A percentile compares a stretch with the other conserved stretches of the same genome.
Evolutionary conservation across 345 rosid species (phyloP).

Genomic region (Eucalyptus marginata): DNA sequence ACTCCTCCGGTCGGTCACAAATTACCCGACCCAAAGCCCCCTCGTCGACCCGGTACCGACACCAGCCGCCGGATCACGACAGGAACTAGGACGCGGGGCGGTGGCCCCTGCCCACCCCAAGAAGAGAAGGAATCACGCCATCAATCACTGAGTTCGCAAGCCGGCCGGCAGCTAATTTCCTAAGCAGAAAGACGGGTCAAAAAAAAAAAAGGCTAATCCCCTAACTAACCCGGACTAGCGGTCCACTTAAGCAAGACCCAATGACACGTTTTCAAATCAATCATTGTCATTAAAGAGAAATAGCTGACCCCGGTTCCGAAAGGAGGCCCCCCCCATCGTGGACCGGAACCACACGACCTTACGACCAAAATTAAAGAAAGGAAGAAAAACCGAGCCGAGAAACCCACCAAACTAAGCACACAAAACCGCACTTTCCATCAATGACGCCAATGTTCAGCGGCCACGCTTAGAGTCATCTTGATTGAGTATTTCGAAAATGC

Average conservation of each 20-base stretch:
- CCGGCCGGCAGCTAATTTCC: background rate
- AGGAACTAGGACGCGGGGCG: background rate
- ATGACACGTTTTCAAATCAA: background rate
- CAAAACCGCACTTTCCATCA: background rate
- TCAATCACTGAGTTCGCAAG: background rate
- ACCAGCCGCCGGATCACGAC: background rate
- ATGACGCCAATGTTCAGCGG: background rate
- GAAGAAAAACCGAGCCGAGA: background rate
- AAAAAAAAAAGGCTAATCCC: background rate
- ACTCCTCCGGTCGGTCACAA: too few relatives aligned
- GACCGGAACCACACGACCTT: background rate
- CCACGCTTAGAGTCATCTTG: background rate
- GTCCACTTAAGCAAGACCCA: background rate
- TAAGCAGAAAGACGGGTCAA: background rate
- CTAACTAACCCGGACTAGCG: background rate
- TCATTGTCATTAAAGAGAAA: background rate
- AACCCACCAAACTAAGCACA: background rate
- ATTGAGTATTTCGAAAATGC: background rate
- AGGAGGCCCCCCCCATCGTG: background rate
- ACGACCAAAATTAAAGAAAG: too few relatives aligned
- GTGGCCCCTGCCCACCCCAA: background rate
- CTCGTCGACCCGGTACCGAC: background rate
- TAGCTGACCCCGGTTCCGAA: background rate
- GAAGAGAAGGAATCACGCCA: background rate
- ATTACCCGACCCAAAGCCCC: background rate